Evolutionary conservation across 805 yeast species (phyloP).

Genomic region (Zygotorulaspora sp.): DNA sequence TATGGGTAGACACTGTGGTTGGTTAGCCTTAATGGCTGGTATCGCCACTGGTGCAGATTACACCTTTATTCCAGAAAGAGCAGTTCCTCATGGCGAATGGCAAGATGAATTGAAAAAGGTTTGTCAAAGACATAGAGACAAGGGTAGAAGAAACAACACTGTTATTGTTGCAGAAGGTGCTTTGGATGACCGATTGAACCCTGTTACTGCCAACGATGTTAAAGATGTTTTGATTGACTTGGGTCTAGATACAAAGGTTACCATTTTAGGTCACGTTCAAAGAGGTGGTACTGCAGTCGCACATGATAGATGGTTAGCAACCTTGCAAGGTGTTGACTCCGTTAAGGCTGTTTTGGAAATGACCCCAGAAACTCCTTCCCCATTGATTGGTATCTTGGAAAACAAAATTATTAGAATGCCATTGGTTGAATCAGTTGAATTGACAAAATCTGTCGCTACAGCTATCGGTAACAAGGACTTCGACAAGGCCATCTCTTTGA

Average conservation of each 20-base stretch:
- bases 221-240: slow-evolving; percentile 75
- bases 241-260: slow-evolving; percentile 91
- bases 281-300: slow-evolving; percentile 99
- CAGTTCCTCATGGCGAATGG: slow-evolving; percentile 75
- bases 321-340: slow-evolving; percentile 97
- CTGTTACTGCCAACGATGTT: slow-evolving; percentile 76
- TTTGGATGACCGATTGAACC: slow-evolving; percentile 70
- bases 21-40: slow-evolving; percentile 98
- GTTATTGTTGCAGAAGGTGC: slow-evolving; percentile 99
- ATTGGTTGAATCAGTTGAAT: slow-evolving; percentile 81
- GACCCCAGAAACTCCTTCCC: slow-evolving; percentile 89
- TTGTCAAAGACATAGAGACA: slow-evolving; percentile 71
- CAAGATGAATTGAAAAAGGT: slow-evolving; percentile 69
- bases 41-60: slow-evolving; percentile 94
- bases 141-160: slow-evolving; percentile 90
- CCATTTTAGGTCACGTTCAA: slow-evolving; percentile 96
- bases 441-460: slow-evolving; percentile 84
- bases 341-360: slow-evolving; percentile 85
- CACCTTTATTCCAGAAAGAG: slow-evolving; percentile 91
- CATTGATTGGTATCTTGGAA: slow-evolving; percentile 86
- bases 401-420: slow-evolving; percentile 83
- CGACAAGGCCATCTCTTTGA: slow-evolving; percentile 75
- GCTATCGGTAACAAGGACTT: slow-evolving; percentile 80
- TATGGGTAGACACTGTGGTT: slow-evolving; percentile 99
- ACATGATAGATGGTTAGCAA: slow-evolving; percentile 83